Percentiles rank a stretch among this genome's conserved stretches.
Evolutionary conservation across 2,329 filamentous ascomycete genomes (phyloP).

Genomic region (Paecilomyces formosus): DNA sequence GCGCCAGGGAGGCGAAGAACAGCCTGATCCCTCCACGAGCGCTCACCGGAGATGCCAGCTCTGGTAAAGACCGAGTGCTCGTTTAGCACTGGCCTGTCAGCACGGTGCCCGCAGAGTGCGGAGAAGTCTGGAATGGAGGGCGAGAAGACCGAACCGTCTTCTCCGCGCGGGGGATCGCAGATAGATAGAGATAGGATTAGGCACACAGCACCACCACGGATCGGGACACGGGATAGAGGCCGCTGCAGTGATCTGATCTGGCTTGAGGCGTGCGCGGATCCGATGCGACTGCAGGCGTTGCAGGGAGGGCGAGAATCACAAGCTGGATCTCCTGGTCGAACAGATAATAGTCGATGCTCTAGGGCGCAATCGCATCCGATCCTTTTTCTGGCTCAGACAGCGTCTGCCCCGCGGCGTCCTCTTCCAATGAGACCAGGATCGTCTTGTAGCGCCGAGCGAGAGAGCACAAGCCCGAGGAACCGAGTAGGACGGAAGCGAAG

Average conservation of each 20-base stretch:
- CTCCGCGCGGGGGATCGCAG: not conserved
- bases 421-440: not conserved
- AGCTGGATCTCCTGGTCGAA: not conserved
- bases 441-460: not conserved
- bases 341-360: not conserved
- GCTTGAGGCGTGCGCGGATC: not conserved
- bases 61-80: not conserved
- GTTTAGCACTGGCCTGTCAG: not conserved
- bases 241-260: not conserved
- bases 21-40: not conserved
- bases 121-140: not conserved
- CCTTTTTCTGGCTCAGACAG: not conserved
- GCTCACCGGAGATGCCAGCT: not conserved
- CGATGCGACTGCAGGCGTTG: not conserved
- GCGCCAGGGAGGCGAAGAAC: not conserved
- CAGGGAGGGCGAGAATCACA: not conserved
- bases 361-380: not conserved
- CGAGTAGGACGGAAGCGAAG: not conserved
- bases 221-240: not conserved
- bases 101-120: not conserved
- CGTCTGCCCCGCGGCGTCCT: not conserved
- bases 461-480: not conserved
- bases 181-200: not conserved
- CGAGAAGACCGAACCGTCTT: not conserved
- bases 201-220: not conserved